Conservation (phyloP, 163 green algal species). For the Coccomyxa subellipsoidea region DNA sequence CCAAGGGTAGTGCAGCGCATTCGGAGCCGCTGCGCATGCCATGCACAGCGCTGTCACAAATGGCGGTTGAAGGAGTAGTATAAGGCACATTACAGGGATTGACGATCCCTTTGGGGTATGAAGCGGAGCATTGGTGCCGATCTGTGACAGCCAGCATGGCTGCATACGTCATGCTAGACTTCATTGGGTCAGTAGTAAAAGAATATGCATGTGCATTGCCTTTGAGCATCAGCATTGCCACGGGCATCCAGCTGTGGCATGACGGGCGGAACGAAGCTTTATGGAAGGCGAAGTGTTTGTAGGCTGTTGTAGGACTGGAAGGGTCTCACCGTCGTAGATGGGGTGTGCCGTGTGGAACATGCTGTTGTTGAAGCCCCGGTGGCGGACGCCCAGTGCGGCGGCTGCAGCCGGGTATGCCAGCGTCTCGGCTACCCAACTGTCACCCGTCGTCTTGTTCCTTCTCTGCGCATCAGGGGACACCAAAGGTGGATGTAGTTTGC, state of each 20-base stretch:
- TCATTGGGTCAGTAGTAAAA: too few species aligned
- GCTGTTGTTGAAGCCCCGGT: background rate
- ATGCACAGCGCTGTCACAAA: too few species aligned
- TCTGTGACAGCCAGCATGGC: background rate
- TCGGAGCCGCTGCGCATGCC: background rate
- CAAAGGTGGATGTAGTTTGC: background rate
- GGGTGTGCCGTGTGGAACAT: background rate
- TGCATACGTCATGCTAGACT: background rate
- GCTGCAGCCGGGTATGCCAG: background rate
- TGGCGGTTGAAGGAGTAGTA: too few species aligned
- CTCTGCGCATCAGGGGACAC: background rate
- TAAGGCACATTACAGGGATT: background rate
- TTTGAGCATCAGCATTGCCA: background rate
- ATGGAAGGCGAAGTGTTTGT: background rate
- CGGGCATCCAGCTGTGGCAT: background rate
- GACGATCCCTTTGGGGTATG: background rate
- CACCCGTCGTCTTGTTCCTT: background rate
- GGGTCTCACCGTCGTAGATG: background rate
- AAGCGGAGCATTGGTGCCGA: background rate
- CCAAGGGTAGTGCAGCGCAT: constrained; percentile 4
- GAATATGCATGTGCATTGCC: background rate
- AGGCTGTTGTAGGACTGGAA: background rate
- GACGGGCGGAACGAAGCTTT: background rate
- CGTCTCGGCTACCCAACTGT: background rate
- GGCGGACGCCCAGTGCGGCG: background rate